Conservation (phyloP, 371 early-diverging fungal genomes). For the Mortierella sp. region DNA sequence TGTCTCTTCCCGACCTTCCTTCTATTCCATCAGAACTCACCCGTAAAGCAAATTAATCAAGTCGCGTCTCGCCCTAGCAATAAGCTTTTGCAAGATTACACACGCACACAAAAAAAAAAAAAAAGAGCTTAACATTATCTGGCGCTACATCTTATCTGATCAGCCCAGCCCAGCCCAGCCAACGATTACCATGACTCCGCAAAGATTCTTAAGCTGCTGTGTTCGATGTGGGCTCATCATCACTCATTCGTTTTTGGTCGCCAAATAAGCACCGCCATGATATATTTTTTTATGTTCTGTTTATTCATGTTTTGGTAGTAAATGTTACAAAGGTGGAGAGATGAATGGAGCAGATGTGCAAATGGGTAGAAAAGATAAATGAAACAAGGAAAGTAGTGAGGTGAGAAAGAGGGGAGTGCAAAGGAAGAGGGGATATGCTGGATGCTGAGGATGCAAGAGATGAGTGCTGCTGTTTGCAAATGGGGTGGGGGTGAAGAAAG, state of each 20-base stretch:
- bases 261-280: no score
- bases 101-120: no score
- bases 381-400: not conserved
- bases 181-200: not conserved
- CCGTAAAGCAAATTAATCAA: no score
- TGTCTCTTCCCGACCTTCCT: no score
- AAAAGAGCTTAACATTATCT: no score
- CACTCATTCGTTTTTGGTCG: not conserved
- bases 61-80: no score
- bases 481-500: not conserved
- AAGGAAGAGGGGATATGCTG: not conserved
- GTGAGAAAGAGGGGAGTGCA: no score
- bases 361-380: not conserved
- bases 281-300: not conserved
- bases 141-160: no score
- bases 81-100: no score
- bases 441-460: not conserved
- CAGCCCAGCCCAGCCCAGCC: no score
- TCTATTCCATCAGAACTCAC: no score
- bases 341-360: not conserved
- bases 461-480: not conserved
- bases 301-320: conserved; percentile 4
- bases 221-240: not conserved
- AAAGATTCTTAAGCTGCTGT: not conserved
- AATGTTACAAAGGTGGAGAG: not conserved